These are phyloP conservation scores for Monoraphidium neglectum DNA, from an alignment of 139 green algal species.

Conservation along the genomic window DNA sequence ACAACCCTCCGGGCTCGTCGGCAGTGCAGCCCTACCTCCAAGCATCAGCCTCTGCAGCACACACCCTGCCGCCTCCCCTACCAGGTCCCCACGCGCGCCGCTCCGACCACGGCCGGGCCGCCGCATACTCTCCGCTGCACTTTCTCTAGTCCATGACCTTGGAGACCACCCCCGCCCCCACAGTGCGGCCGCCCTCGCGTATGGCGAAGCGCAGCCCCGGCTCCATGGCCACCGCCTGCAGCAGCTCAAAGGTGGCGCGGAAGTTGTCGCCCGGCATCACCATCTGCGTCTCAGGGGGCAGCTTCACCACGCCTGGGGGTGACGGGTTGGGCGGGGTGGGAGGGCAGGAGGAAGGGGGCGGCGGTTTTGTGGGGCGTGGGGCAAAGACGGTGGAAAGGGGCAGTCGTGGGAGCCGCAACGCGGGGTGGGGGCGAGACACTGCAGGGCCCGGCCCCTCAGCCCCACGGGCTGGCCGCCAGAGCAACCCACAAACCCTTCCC, in stretches of 20 bases:
- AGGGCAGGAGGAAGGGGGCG: background rate
- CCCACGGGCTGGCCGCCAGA: no score
- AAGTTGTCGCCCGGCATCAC: conserved; percentile 99
- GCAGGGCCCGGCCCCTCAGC: no score
- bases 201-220: conserved; percentile 94
- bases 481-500: background rate
- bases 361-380: no score
- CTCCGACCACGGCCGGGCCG: no score
- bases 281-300: conserved; percentile 91
- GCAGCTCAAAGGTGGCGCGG: conserved; percentile 84
- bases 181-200: conserved; percentile 92
- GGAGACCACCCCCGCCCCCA: conserved; percentile 94
- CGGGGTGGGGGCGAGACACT: no score
- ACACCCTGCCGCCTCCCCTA: no score
- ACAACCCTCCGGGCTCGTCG: no score
- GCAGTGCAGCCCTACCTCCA: no score
- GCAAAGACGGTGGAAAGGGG: no score
- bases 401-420: no score
- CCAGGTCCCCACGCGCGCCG: no score
- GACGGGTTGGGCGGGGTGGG: background rate
- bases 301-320: conserved; percentile 73
- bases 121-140: background rate
- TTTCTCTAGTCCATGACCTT: conserved; percentile 41
- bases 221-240: conserved; percentile 80
- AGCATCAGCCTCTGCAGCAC: no score